phyloP scores from a whole-genome alignment of 148 eudicot species.

The Silene latifolia region DNA sequence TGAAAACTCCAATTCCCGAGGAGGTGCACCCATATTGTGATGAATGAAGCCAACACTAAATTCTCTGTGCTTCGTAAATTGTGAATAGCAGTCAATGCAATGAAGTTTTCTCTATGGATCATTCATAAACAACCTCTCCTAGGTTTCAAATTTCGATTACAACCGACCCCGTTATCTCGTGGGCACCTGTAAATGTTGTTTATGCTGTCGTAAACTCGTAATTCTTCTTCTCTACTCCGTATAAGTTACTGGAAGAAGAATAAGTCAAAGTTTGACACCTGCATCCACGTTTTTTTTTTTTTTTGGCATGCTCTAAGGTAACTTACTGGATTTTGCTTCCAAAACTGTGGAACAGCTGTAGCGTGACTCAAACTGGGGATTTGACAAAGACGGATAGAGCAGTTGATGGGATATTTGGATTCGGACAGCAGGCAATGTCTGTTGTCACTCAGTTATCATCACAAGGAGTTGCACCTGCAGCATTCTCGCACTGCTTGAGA shows the following conservation, averaged over 20 bases:
- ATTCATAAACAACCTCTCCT: neutral
- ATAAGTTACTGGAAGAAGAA: neutral
- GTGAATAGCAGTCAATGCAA: neutral
- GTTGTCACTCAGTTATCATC: slow-evolving; percentile 73
- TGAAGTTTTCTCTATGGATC: neutral
- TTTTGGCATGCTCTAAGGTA: neutral
- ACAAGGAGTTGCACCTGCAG: slow-evolving; percentile 72
- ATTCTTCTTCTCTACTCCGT: neutral
- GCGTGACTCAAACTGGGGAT: slow-evolving; percentile 78
- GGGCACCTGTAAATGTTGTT: neutral
- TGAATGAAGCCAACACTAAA: neutral
- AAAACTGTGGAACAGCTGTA: slow-evolving; percentile 55
- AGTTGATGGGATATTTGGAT: slow-evolving; percentile 94
- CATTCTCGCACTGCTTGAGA: slow-evolving; percentile 87
- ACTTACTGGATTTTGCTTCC: slow-evolving; percentile 1
- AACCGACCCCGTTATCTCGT: neutral
- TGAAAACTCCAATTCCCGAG: neutral
- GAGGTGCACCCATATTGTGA: neutral
- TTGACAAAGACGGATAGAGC: slow-evolving; percentile 86
- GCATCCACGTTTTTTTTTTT: neutral
- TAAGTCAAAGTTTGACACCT: neutral
- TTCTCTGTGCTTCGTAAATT: neutral
- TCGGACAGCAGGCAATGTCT: slow-evolving; percentile 95
- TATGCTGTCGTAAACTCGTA: neutral
- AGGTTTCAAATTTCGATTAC: no score